Evolutionary conservation across 2,329 filamentous ascomycete genomes (phyloP), one percentile per base, ranked within the genome.

Genomic region (Fusarium sp.): DNA sequence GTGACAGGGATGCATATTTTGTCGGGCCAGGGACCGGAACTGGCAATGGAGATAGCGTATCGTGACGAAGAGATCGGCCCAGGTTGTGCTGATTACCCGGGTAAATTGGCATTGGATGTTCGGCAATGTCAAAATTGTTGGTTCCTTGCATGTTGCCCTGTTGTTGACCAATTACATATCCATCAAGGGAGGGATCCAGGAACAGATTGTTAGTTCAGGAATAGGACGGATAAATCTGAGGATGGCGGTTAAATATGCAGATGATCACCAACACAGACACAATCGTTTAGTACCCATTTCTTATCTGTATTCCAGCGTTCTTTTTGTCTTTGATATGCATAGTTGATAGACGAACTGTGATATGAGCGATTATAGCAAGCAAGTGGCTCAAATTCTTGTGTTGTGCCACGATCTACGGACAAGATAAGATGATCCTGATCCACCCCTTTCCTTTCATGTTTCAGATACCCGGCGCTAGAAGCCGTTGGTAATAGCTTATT

Each of bases 391-490:
- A 9, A 13, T 65, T 28, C 24, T 45, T 32, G 38, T 30, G 59
- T 34, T 38, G 28, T 22, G 9, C 54, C 59, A 50, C 47, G 54
- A 70, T 70, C 48, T 62, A 39, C n/a, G 20, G 28, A 28, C 24
- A n/a, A 36, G 30, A 47, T 28, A 24, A 55, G 61, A 66, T 63
- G 66, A 72, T 68, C 62, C 36, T 48, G 45, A 48, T 48, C 39
- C 41, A 28, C 47, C 32, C 45, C 36, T 15, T 34, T 15, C 32
- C 34, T 58, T 66, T 44, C 45, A 42, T 22, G 71, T 74, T 74
- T 74, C 71, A 74, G 67, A 74, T 73, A 60, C 66, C 48, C 71
- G 71, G 61, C 70, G 70, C 70, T 71, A 66, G 61, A 17, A 34
- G 18, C 30, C 48, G 51, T 70, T 65, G 18, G 50, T 39, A 2